These are phyloP conservation scores for Stropharia rugosoannulata DNA, from an alignment of 768 basidiomycete genomes.

Conservation along the genomic window DNA sequence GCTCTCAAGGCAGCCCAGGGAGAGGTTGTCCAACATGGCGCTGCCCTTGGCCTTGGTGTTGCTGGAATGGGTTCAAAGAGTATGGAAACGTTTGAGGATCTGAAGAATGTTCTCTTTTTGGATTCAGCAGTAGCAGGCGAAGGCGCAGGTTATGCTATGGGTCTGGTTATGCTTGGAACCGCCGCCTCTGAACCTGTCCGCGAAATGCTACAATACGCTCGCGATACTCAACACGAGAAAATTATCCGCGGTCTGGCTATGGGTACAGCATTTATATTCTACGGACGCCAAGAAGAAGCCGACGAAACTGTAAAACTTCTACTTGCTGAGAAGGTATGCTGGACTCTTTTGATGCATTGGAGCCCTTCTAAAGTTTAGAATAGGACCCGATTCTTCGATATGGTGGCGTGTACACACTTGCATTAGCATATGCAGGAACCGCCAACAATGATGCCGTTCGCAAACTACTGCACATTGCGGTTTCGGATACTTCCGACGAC, in stretches of 20 bases:
- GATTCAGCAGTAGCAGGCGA: conserved; percentile 97
- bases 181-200: conserved; percentile 75
- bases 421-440: conserved; percentile 95
- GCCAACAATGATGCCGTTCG: conserved; percentile 93
- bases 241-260: conserved; percentile 96
- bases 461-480: conserved; percentile 90
- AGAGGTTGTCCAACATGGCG: conserved; percentile 95
- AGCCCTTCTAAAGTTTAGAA: conserved; percentile 7
- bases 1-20: conserved; percentile 72
- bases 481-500: conserved; percentile 97
- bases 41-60: conserved; percentile 94
- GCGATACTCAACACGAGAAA: conserved; percentile 98
- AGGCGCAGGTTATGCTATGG: conserved; percentile 96
- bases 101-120: conserved; percentile 85
- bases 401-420: conserved; percentile 96
- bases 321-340: conserved; percentile 78
- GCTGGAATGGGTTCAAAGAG: conserved; percentile 93
- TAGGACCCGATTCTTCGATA: conserved; percentile 97
- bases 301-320: conserved; percentile 78
- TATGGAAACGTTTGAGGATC: conserved; percentile 86
- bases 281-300: conserved; percentile 91
- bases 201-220: conserved; percentile 95
- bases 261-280: conserved; percentile 90
- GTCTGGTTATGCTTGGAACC: conserved; percentile 96
- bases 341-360: not conserved